phyloP scores from a whole-genome alignment of 176 grass and related monocot genomes.

The Microstegium vimineum region DNA sequence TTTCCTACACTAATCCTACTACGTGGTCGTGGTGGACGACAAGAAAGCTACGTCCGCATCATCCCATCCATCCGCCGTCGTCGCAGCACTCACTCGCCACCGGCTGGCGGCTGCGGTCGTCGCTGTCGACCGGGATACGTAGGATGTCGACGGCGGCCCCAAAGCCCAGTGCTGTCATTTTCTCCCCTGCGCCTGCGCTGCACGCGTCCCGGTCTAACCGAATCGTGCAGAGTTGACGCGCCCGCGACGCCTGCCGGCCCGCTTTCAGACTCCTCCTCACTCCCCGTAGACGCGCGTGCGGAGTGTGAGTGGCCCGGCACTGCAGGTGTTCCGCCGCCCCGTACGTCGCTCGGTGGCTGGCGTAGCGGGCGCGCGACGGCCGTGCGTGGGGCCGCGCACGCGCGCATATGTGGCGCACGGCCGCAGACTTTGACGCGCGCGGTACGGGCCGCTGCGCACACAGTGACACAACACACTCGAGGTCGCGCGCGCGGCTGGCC shows the following conservation, averaged over 20 bases:
- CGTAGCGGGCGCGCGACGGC: neutral
- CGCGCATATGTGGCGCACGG: neutral
- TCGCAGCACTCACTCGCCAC: neutral
- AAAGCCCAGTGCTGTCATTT: neutral
- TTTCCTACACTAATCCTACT: too few species aligned
- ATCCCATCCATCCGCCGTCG: neutral
- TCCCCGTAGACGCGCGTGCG: neutral
- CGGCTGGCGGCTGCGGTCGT: neutral
- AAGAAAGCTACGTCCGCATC: constrained; percentile 24
- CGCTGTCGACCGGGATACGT: neutral
- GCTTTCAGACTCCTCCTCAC: neutral
- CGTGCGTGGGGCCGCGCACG: too few species aligned
- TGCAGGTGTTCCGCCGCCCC: neutral
- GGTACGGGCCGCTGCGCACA: neutral
- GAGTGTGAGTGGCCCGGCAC: too few species aligned
- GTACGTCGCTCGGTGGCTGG: neutral
- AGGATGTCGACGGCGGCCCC: neutral
- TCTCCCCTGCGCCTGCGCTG: neutral
- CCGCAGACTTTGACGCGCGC: neutral
- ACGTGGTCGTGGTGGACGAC: neutral
- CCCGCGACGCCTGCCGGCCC: neutral
- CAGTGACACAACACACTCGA: neutral
- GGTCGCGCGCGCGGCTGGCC: neutral
- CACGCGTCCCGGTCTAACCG: neutral
- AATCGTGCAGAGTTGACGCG: neutral